A percentile compares a stretch with the other conserved stretches of the same genome.
phyloP scores from a whole-genome alignment of 306 rosid genomes.

The Prunus dulcis region DNA sequence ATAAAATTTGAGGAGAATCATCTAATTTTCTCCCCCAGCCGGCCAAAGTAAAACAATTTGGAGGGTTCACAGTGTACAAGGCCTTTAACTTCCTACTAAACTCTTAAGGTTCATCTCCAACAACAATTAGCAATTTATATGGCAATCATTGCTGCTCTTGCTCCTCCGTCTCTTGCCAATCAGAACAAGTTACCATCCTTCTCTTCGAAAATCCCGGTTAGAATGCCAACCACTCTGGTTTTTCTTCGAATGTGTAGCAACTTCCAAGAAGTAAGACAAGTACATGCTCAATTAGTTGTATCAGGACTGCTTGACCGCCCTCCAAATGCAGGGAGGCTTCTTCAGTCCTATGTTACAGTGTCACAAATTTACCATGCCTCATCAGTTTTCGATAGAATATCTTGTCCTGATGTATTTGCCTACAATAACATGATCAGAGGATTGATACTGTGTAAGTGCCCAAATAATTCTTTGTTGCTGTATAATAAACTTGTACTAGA shows the following conservation, averaged over 20 bases:
- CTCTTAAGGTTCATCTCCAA: background rate
- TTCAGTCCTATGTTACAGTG: conserved; percentile 33
- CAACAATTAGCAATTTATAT: background rate
- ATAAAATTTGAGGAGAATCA: background rate
- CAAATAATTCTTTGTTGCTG: conserved; percentile 27
- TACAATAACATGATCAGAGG: conserved; percentile 43
- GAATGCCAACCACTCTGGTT: conserved; percentile 27
- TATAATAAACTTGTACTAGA: conserved; percentile 25
- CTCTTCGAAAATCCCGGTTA: background rate
- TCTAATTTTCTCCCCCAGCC: background rate
- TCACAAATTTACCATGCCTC: conserved; percentile 27
- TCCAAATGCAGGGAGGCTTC: conserved; percentile 39
- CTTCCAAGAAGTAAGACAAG: conserved; percentile 36
- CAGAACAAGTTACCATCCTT: conserved; percentile 3
- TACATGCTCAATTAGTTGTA: conserved; percentile 39
- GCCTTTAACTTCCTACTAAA: too few relatives aligned
- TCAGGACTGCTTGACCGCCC: conserved; percentile 34
- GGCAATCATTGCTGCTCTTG: conserved; percentile 17
- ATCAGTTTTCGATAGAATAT: conserved; percentile 28
- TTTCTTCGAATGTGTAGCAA: conserved; percentile 40
- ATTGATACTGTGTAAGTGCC: conserved; percentile 17
- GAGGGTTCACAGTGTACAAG: too few relatives aligned
- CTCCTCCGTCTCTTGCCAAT: conserved; percentile 5
- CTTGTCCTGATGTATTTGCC: conserved; percentile 43
- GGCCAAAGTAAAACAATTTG: too few relatives aligned